A percentile compares a stretch with the other conserved stretches of the same genome.
Conservation (phyloP, 2,329 filamentous ascomycete genomes). For the Neopestalotiopsis rosae region DNA sequence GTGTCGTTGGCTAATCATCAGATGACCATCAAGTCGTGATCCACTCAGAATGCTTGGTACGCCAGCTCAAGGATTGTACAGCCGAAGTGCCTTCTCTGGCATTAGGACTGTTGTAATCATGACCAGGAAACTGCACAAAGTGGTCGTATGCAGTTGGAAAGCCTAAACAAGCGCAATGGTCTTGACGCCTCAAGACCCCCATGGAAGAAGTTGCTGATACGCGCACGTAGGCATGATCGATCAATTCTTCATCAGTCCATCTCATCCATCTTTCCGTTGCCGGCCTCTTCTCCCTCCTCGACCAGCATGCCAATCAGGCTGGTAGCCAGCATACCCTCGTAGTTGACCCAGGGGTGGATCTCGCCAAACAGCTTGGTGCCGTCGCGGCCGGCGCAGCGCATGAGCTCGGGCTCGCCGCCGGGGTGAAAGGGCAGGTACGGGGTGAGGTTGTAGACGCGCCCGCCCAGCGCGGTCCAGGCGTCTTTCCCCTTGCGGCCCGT, state of each 20-base stretch:
- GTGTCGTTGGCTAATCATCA: not conserved
- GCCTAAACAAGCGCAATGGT: not conserved
- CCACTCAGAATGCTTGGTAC: no score
- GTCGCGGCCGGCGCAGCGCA: slow-evolving; percentile 66
- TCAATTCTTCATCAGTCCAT: slow-evolving; percentile 55
- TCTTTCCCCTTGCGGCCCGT: slow-evolving; percentile 85
- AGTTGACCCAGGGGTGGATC: slow-evolving; percentile 75
- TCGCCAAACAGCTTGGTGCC: slow-evolving; percentile 69
- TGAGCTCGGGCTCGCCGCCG: slow-evolving; percentile 78
- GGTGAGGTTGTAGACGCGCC: slow-evolving; percentile 92
- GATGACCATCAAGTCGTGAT: no score
- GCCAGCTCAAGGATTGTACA: no score
- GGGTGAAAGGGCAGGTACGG: slow-evolving; percentile 92
- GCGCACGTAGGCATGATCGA: no score
- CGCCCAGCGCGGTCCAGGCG: slow-evolving; percentile 89
- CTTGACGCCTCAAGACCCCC: no score
- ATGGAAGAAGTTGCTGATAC: no score
- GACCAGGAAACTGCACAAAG: no score
- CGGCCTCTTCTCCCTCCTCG: slow-evolving; percentile 50
- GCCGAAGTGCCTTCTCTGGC: no score
- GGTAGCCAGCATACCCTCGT: slow-evolving; percentile 69
- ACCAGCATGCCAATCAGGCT: slow-evolving; percentile 70
- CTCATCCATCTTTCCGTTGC: slow-evolving; percentile 56
- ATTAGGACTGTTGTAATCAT: no score
- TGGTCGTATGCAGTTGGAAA: no score